phyloP scores from a whole-genome alignment of 129 eudicot genomes.

The Daucus carota region DNA sequence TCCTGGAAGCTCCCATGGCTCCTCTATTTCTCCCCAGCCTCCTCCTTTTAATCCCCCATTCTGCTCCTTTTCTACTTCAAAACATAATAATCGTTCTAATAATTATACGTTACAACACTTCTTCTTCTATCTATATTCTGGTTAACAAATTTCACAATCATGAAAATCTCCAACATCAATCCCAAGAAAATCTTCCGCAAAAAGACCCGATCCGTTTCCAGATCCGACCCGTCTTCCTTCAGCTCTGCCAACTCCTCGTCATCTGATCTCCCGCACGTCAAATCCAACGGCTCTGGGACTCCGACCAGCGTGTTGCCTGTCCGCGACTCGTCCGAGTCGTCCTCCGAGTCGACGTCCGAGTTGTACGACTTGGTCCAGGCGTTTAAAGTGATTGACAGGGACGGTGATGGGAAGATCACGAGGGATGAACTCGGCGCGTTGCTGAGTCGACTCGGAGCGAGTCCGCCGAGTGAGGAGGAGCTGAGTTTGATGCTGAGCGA shows the following conservation, averaged over 20 bases:
- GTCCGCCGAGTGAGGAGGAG: slow-evolving; percentile 42
- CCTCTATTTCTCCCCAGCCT: not conserved
- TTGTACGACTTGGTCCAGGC: slow-evolving; percentile 38
- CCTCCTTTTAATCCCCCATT: slow-evolving; percentile 12
- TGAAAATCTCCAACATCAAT: slow-evolving; percentile 36
- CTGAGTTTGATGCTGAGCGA: slow-evolving; percentile 43
- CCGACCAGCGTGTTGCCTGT: slow-evolving; percentile 50
- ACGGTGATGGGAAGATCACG: slow-evolving; percentile 58
- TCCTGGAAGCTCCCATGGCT: not conserved
- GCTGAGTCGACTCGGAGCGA: slow-evolving; percentile 36
- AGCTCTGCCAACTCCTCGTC: slow-evolving; percentile 34
- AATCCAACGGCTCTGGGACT: slow-evolving; percentile 21
- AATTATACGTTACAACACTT: no score
- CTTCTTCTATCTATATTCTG: no score
- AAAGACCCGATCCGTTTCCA: slow-evolving; percentile 28
- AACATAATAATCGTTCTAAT: not conserved
- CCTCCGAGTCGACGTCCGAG: slow-evolving; percentile 27
- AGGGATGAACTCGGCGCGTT: slow-evolving; percentile 36
- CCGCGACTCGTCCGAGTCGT: slow-evolving; percentile 22
- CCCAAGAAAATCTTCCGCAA: slow-evolving; percentile 41
- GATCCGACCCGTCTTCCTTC: slow-evolving; percentile 48
- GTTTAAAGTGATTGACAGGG: slow-evolving; percentile 53
- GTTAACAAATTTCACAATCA: not conserved
- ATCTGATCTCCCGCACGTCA: not conserved
- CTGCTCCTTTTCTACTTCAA: not conserved